These are phyloP conservation scores for Tephrocybe sp. DNA, from an alignment of 768 basidiomycete genomes.

Conservation along the genomic window DNA sequence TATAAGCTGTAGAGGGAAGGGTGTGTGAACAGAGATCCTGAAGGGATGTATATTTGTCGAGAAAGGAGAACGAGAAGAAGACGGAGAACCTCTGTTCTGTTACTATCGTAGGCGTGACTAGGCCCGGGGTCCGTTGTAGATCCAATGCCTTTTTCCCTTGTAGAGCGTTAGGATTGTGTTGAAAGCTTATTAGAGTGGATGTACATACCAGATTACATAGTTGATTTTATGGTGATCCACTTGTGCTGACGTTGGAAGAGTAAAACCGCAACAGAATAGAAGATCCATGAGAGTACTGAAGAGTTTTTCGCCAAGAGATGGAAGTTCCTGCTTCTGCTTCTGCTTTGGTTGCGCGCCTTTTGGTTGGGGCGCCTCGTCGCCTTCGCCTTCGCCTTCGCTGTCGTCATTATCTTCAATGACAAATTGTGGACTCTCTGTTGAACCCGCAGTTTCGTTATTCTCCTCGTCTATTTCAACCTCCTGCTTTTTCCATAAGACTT, in stretches of 20 bases:
- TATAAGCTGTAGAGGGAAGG: slow-evolving; percentile 78
- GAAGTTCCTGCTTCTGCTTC: slow-evolving; percentile 43
- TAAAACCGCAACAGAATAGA: slow-evolving; percentile 92
- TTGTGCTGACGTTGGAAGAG: slow-evolving; percentile 74
- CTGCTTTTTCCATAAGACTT: slow-evolving; percentile 78
- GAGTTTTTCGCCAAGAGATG: slow-evolving; percentile 79
- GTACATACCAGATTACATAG: slow-evolving; percentile 80
- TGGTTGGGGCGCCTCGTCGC: slow-evolving; percentile 12
- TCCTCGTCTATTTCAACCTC: slow-evolving; percentile 40
- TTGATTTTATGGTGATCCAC: slow-evolving; percentile 80
- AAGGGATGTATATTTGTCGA: slow-evolving; percentile 82
- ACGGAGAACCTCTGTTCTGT: slow-evolving; percentile 87
- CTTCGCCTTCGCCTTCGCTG: slow-evolving; percentile 18
- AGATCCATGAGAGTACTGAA: slow-evolving; percentile 82
- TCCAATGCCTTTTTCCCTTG: slow-evolving; percentile 93
- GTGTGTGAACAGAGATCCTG: slow-evolving; percentile 63
- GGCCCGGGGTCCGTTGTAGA: slow-evolving; percentile 74
- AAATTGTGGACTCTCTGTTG: slow-evolving; percentile 57
- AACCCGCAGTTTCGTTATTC: slow-evolving; percentile 10
- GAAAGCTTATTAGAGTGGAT: not conserved
- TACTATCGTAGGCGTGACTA: slow-evolving; percentile 62
- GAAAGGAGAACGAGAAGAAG: slow-evolving; percentile 87
- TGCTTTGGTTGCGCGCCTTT: slow-evolving; percentile 26
- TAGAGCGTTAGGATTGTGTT: slow-evolving; percentile 4
- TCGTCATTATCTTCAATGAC: slow-evolving; percentile 77